Base-by-base conservation (phyloP, 108 stramenopile species). In the Skeletonema potamos region DNA sequence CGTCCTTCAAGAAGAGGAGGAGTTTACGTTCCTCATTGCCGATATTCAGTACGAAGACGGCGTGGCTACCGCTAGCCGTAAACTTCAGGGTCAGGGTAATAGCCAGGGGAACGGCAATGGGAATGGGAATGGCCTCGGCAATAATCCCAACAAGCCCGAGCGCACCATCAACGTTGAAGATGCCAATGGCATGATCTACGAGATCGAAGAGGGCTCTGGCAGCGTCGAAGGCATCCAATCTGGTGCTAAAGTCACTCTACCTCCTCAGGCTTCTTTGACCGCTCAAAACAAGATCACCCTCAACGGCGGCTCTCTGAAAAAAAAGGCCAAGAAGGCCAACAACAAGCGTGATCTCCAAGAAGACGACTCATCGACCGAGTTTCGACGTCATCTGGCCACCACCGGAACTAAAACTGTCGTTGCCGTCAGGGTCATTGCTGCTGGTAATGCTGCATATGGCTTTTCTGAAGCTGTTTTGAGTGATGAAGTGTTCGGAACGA, bases 351-450 rank as follows among this genome's bases (percentile, higher is more conserved):
- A 26, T 29, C 33, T 34, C 30, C 58, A 22, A 18, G 27, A 34
- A 34, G 58, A 59, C 1, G 12, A 59, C n/a, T 34, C 32, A 34
- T 2, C 58, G 6, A 24, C 58, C 30, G 58, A 17, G 2, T 17
- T 59, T 9, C 58, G 10, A 6, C 58, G 58, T 34, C 33, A 59
- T 34, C 58, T 59, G 8, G 58, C 58, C 58, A 34, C 33, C 6
- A 7, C 37, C 26, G 72, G 72, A 12, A 27, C 54, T 22, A 73
- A 54, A 46, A 68, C 36, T 13, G 75, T 82, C 39, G 59, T 82
- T 6, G 76, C 70, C 1, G 65, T 82, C 27, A 76, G 76, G 30
- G 80, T 76, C 18, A 20, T 33, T 6, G 72, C 76, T 29, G 4
- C 54, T 11, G 62, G 76, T 51, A 51, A 5, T 20, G 37, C 29